Base-by-base conservation (phyloP, 1,284 basidiomycete species). In the Phlebopus sp. region DNA sequence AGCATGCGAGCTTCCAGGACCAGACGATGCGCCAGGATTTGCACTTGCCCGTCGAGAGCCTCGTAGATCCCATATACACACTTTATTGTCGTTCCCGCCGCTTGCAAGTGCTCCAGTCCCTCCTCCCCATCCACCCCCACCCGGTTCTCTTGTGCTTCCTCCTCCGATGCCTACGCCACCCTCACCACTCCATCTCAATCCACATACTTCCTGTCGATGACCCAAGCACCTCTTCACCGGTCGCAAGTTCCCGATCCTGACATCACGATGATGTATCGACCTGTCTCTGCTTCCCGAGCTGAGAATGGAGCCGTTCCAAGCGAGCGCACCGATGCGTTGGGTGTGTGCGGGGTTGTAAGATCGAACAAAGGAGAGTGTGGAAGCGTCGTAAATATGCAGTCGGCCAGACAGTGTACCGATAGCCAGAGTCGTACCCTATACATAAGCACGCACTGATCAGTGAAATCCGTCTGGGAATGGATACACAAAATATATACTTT, bases 61-160 rank as follows among this genome's bases (percentile, higher is more conserved):
- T 19, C 86, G 71, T 49, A 89, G 60, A 58, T 97, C 93, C 93
- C 96, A 99, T 46, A 99, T 92, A 59, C 92, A 93, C 8, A 99
- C 87, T 71, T 97, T 96, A 72, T 99, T 99, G 71, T 99, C 97
- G 68, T 99, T 99, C 0, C 96, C 96, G 1, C 97, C 96, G 53
- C 90, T 93, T 4, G 96, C 96, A 2, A 99, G 79, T 55, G 84
- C 85, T 44, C 77, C 63, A 75, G 44, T 77, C 70, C 27, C 69
- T 63, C 56, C 64, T 23, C 62, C 64, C 43, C 56, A 62, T 0
- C 57, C 62, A 31, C 49, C 61, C 39, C 58, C 60, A 13, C 54
- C 64, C 3, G 56, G 53, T 5, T 29, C 27, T 29, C 27, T 29
- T 29, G 8, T 11, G 27, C 27, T 11, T 29, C 27, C 27, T 40